Evolutionary conservation across 495 filamentous ascomycete species (phyloP).

Genomic region (Xylaria curta): DNA sequence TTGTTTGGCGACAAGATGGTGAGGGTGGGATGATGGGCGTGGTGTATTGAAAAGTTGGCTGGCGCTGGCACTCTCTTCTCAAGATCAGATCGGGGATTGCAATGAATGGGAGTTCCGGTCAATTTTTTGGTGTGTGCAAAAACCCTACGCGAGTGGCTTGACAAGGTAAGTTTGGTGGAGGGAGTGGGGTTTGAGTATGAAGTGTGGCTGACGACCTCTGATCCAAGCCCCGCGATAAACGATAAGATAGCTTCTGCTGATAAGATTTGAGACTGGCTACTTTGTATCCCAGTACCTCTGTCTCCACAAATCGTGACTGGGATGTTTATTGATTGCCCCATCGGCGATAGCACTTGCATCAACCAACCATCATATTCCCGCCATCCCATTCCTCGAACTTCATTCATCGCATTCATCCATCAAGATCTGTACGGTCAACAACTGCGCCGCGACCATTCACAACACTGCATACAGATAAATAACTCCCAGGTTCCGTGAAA

Average conservation of each 20-base stretch:
- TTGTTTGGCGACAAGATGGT: conserved; percentile 53
- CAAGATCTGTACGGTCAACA: not conserved
- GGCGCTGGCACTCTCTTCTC: conserved; percentile 35
- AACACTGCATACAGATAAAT: not conserved
- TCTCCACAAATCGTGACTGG: not conserved
- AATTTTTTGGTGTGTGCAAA: conserved; percentile 47
- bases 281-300: not conserved
- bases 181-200: not conserved
- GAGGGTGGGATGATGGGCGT: conserved; percentile 37
- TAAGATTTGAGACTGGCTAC: not conserved
- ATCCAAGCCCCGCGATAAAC: not conserved
- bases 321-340: conserved; percentile 1
- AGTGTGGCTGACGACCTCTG: conserved; percentile 27
- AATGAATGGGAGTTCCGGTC: conserved; percentile 39
- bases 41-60: conserved; percentile 37
- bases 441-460: not conserved
- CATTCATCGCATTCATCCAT: not conserved
- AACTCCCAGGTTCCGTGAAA: conserved; percentile 15
- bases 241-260: not conserved
- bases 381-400: not conserved
- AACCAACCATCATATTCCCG: not conserved
- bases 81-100: conserved; percentile 32
- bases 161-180: conserved; percentile 21
- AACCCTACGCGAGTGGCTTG: conserved; percentile 40
- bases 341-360: not conserved